A percentile compares a stretch with the other conserved stretches of the same genome.
These are phyloP conservation scores for Pythium guiyangense DNA, from an alignment of 352 stramenopile genomes.

Conservation along the genomic window DNA sequence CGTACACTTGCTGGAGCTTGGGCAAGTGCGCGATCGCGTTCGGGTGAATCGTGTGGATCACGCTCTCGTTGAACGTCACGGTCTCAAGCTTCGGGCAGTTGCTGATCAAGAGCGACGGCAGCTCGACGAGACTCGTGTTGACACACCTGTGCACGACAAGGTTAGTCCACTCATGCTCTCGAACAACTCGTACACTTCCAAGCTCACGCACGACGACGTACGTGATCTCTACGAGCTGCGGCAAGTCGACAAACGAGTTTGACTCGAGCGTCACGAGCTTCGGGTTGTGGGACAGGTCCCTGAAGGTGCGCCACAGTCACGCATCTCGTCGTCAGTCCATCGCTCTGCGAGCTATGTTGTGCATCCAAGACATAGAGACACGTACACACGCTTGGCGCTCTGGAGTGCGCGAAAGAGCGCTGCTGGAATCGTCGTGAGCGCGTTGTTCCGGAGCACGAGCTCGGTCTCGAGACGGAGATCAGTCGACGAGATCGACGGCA, in stretches of 20 bases:
- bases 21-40: conserved; percentile 30
- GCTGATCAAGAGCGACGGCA: conserved; percentile 27
- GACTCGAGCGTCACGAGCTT: conserved; percentile 37
- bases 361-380: no score
- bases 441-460: conserved; percentile 50
- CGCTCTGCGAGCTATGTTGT: no score
- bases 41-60: conserved; percentile 23
- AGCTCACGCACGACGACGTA: no score
- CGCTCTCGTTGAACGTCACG: conserved; percentile 36
- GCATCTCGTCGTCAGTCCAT: not conserved
- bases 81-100: conserved; percentile 34
- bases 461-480: conserved; percentile 26
- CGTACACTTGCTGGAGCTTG: conserved; percentile 35
- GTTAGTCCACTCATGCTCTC: not conserved
- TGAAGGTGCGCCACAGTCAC: conserved; percentile 11
- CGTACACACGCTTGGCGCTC: conserved; percentile 36
- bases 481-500: conserved; percentile 15
- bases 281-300: conserved; percentile 54
- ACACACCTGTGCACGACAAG: conserved; percentile 29
- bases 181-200: not conserved
- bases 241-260: conserved; percentile 38
- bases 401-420: conserved; percentile 40
- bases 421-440: conserved; percentile 29
- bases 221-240: conserved; percentile 36
- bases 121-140: conserved; percentile 31